phyloP scores from a whole-genome alignment of 495 filamentous ascomycete genomes.

The Neurospora sp. region DNA sequence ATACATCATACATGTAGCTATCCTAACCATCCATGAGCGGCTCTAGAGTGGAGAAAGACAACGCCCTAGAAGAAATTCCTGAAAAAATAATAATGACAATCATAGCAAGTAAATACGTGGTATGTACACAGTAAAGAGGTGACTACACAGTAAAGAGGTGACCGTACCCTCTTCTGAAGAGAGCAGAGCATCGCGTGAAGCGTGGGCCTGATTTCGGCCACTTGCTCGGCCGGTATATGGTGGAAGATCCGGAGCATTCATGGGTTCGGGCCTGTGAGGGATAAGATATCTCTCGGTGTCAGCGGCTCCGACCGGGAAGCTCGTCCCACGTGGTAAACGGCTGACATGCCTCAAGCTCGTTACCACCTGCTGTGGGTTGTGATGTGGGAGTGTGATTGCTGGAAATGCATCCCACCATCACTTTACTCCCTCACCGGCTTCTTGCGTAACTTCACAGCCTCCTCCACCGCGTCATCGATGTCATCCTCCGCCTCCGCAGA shows the following conservation, averaged over 20 bases:
- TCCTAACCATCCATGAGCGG: background rate
- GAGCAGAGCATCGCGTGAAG: background rate
- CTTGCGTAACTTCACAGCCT: slow-evolving; percentile 2
- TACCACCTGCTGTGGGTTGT: background rate
- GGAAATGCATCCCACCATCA: slow-evolving; percentile 1
- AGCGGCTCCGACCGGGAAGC: background rate
- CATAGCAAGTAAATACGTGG: background rate
- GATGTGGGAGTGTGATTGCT: background rate
- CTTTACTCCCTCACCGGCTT: slow-evolving; percentile 2
- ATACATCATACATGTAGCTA: background rate
- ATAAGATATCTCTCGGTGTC: background rate
- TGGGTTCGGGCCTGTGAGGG: background rate
- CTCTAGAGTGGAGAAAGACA: background rate
- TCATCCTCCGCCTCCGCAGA: slow-evolving; percentile 28
- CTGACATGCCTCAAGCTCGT: background rate
- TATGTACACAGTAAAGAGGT: background rate
- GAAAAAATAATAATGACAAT: background rate
- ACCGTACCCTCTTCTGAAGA: background rate
- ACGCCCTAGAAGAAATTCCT: background rate
- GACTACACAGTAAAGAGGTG: background rate
- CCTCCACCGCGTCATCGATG: slow-evolving; percentile 17
- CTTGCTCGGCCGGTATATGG: background rate
- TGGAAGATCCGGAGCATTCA: background rate
- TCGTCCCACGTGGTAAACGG: background rate
- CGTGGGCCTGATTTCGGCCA: background rate